These are phyloP conservation scores for Globisporangium nodosum DNA, from an alignment of 352 stramenopile species.

Conservation along the genomic window DNA sequence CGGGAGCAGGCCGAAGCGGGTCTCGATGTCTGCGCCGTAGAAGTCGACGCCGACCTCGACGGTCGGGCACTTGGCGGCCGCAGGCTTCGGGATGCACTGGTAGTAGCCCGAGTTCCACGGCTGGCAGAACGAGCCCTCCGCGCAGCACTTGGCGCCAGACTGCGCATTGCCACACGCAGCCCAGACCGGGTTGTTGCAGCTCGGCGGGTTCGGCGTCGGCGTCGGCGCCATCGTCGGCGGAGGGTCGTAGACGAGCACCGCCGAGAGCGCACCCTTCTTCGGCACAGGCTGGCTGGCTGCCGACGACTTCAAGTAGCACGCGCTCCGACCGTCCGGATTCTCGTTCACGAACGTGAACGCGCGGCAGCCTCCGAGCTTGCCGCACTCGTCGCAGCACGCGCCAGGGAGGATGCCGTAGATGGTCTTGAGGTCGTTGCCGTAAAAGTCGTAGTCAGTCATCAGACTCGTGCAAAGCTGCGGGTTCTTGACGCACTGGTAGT, in stretches of 20 bases:
- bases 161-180: constrained; percentile 30
- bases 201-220: neutral
- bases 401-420: constrained; percentile 33
- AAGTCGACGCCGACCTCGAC: constrained; percentile 36
- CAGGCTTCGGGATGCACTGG: constrained; percentile 36
- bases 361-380: constrained; percentile 30
- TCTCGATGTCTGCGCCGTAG: constrained; percentile 39
- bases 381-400: constrained; percentile 37
- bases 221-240: neutral
- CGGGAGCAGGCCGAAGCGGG: constrained; percentile 32
- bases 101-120: constrained; percentile 57
- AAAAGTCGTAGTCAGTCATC: constrained; percentile 1
- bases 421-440: constrained; percentile 10
- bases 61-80: constrained; percentile 27
- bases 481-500: constrained; percentile 50
- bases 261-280: constrained; percentile 4
- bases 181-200: constrained; percentile 23
- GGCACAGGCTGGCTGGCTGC: constrained; percentile 6
- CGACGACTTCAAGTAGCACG: constrained; percentile 49
- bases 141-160: constrained; percentile 34
- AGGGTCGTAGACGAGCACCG: constrained; percentile 8
- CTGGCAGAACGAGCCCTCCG: constrained; percentile 37
- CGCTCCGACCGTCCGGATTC: constrained; percentile 38
- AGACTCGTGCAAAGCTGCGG: constrained; percentile 27
- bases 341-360: constrained; percentile 61